Base-by-base conservation (phyloP, 2,329 filamentous ascomycete species). In the Aspergillus aculeatus region DNA sequence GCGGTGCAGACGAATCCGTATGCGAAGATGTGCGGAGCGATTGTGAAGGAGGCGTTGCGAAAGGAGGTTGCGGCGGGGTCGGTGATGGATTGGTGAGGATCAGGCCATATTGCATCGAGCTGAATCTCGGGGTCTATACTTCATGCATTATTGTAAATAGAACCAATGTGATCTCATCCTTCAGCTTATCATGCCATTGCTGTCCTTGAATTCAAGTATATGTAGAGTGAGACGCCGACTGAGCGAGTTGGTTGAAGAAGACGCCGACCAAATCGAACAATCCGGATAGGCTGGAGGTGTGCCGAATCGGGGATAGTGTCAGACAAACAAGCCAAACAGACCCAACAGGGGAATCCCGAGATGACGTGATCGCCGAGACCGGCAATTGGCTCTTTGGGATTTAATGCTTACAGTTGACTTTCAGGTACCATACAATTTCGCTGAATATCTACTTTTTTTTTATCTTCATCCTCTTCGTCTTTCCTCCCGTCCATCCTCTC, bases 1-100 rank as follows among this genome's bases (percentile, higher is more conserved):
- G 82, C 83, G 14, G 84, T 86, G 16, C 77, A 82, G 71, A 86
- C 84, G 51, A 87, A 87, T 74, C 84, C 84, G 31, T 85, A 86
- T 73, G 83, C 84, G 32, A 86, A 85, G 73, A 81, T 86, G 75
- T 86, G 84, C 71, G 84, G 84, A 4, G 82, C 79, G 1, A 86
- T 87, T 69, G 84, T 87, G 11, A 83, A 82, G 74, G 82, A 86
- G 72, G 84, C 84, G 14, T 75, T 86, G 74, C 79, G 73, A 66
- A 83, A 83, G 70, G 84, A 86, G 73, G 75, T 80, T 56, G 76
- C 72, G 47, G 71, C 74, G 49, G 64, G 21, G 51, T 56, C 3
- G n/a, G n/a, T 32, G 53, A 55, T n/a, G 10, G n/a, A 23, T 19
- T 21, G 5, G 19, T 55, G 10, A 47, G 21, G 11, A 31, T 47